Evolutionary conservation across 73 alveolate genomes (phyloP).

Genomic region (Halteria grandinella): DNA sequence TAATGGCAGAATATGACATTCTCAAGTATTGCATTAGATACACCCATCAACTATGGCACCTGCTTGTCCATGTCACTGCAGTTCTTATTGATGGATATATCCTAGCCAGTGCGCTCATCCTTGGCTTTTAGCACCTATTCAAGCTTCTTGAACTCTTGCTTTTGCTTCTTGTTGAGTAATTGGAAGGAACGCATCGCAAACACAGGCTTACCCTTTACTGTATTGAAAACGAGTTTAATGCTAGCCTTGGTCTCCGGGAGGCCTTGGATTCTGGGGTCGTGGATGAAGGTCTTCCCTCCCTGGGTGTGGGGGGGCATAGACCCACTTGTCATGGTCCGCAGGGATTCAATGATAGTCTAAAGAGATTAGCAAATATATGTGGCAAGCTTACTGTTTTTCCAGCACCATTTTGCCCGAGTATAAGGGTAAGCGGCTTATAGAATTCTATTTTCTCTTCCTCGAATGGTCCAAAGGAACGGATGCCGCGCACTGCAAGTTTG

Average conservation of each 20-base stretch:
- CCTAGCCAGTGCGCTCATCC: constrained; percentile 79
- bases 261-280: constrained; percentile 86
- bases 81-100: constrained; percentile 80
- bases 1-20: constrained; percentile 97
- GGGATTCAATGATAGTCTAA: constrained; percentile 95
- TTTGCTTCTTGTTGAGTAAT: constrained; percentile 80
- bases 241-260: constrained; percentile 84
- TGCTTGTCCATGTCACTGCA: constrained; percentile 94
- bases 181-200: constrained; percentile 83
- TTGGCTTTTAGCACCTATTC: constrained; percentile 86
- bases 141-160: constrained; percentile 87
- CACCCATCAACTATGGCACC: constrained; percentile 92
- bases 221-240: constrained; percentile 77
- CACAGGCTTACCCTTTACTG: constrained; percentile 82
- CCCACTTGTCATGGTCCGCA: constrained; percentile 92
- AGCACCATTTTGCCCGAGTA: constrained; percentile 97
- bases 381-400: constrained; percentile 90
- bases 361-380: neutral
- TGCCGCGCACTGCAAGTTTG: constrained; percentile 93
- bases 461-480: constrained; percentile 89
- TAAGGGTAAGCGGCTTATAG: constrained; percentile 89
- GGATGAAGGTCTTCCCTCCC: constrained; percentile 92
- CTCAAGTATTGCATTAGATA: constrained; percentile 89
- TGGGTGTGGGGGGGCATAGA: constrained; percentile 94
- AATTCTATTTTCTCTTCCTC: constrained; percentile 90